Evolutionary conservation across 352 stramenopile species (phyloP).

Genomic region (Aphanomyces astaci): DNA sequence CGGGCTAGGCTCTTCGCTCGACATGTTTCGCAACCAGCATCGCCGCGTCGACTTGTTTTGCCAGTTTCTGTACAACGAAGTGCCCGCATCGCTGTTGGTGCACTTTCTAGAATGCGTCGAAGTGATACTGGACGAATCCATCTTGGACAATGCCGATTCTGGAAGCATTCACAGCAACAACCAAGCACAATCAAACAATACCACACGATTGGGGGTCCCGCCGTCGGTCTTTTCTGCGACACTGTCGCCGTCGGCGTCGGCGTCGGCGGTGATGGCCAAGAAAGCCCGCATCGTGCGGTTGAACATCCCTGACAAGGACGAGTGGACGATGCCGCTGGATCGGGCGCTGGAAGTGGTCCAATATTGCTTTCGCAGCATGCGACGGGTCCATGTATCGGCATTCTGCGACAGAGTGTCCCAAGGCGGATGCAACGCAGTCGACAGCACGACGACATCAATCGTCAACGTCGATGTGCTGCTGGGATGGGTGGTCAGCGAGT

Average conservation of each 20-base stretch:
- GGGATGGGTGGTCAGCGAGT: constrained; percentile 56
- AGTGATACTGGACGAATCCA: constrained; percentile 36
- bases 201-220: neutral
- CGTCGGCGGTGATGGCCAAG: constrained; percentile 3
- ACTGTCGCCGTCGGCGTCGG: neutral
- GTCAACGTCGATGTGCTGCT: constrained; percentile 70
- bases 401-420: constrained; percentile 29
- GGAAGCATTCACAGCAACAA: too few species aligned
- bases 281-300: constrained; percentile 54
- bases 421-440: neutral
- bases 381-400: constrained; percentile 55
- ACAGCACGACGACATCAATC: constrained; percentile 29
- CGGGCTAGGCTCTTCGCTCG: constrained; percentile 59
- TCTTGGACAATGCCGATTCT: neutral
- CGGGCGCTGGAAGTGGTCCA: constrained; percentile 57
- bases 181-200: neutral
- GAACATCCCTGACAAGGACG: constrained; percentile 57
- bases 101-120: constrained; percentile 74
- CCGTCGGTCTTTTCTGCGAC: constrained; percentile 41
- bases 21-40: constrained; percentile 55
- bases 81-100: constrained; percentile 36
- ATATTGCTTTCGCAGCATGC: constrained; percentile 70
- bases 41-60: constrained; percentile 69
- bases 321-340: constrained; percentile 55
- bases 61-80: constrained; percentile 69